Conservation (phyloP, 129 eudicot genomes). For the Mikania micrantha region DNA sequence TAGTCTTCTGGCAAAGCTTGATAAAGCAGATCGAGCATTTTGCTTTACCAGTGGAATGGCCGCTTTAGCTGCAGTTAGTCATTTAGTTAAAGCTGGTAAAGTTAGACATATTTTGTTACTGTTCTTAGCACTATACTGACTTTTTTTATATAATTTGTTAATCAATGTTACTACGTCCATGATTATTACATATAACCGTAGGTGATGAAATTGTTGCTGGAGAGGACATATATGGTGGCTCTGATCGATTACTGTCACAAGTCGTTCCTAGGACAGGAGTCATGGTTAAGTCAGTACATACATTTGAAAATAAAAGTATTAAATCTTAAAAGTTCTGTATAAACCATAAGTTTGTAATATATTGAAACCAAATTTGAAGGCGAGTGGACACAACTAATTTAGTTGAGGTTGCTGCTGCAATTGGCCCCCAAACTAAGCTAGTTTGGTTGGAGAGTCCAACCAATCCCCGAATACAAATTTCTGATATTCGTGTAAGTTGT, state of each 20-base stretch:
- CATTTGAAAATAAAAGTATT: not conserved
- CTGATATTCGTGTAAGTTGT: conserved; percentile 74
- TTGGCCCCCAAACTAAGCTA: conserved; percentile 80
- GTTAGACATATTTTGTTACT: not conserved
- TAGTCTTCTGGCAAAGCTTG: conserved; percentile 90
- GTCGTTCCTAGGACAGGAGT: conserved; percentile 74
- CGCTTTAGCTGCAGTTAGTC: conserved; percentile 84
- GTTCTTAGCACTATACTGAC: not conserved
- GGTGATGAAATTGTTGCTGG: conserved; percentile 98
- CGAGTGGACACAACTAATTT: conserved; percentile 74
- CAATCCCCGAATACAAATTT: conserved; percentile 81
- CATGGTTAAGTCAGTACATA: conserved; percentile 64
- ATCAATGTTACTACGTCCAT: not conserved
- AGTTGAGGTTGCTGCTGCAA: conserved; percentile 75
- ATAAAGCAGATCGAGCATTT: conserved; percentile 90
- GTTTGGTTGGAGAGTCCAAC: conserved; percentile 99
- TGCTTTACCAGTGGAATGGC: conserved; percentile 99
- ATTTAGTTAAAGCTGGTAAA: conserved; percentile 67
- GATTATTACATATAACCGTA: conserved; percentile 2
- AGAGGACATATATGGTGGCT: conserved; percentile 94
- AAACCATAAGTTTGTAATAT: not conserved
- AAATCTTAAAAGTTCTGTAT: not conserved
- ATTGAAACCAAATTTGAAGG: conserved; percentile 31
- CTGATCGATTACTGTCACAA: conserved; percentile 83
- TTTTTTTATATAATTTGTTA: not conserved